phyloP scores from a whole-genome alignment of 2,329 filamentous ascomycete genomes.

The Cladosporium sphaerospermum region DNA sequence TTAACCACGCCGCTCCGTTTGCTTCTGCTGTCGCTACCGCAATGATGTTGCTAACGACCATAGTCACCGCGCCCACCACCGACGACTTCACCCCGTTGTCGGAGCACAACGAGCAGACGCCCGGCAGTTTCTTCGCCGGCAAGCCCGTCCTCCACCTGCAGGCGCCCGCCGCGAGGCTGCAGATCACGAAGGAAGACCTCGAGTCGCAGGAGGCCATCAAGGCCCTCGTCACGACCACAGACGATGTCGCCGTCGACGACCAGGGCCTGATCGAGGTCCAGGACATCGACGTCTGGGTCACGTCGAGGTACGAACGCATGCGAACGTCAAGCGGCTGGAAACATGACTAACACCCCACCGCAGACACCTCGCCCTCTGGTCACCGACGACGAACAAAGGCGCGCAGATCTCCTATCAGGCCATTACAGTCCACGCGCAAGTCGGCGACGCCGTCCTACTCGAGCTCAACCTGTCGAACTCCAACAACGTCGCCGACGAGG shows the following conservation, averaged over 20 bases:
- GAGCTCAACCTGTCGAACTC: slow-evolving; percentile 59
- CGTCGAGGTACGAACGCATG: slow-evolving; percentile 33
- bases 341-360: slow-evolving; percentile 26
- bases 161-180: slow-evolving; percentile 49
- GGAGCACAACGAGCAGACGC: slow-evolving; percentile 67
- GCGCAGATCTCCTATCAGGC: slow-evolving; percentile 66
- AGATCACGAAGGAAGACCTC: slow-evolving; percentile 50
- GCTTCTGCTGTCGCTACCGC: neutral
- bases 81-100: slow-evolving; percentile 58
- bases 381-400: slow-evolving; percentile 50
- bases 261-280: slow-evolving; percentile 19
- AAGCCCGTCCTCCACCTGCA: slow-evolving; percentile 67
- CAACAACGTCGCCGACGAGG: slow-evolving; percentile 54
- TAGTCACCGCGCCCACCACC: slow-evolving; percentile 51
- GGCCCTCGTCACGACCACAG: slow-evolving; percentile 44
- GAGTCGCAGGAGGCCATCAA: slow-evolving; percentile 38
- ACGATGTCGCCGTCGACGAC: slow-evolving; percentile 29
- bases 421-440: slow-evolving; percentile 69
- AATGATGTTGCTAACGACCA: slow-evolving; percentile 41
- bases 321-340: neutral
- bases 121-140: slow-evolving; percentile 62
- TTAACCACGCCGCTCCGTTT: neutral
- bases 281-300: slow-evolving; percentile 42
- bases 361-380: slow-evolving; percentile 57
- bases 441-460: slow-evolving; percentile 58